Base-by-base conservation (phyloP, 139 green algal genomes). In the Chlamydomonas sp. region DNA sequence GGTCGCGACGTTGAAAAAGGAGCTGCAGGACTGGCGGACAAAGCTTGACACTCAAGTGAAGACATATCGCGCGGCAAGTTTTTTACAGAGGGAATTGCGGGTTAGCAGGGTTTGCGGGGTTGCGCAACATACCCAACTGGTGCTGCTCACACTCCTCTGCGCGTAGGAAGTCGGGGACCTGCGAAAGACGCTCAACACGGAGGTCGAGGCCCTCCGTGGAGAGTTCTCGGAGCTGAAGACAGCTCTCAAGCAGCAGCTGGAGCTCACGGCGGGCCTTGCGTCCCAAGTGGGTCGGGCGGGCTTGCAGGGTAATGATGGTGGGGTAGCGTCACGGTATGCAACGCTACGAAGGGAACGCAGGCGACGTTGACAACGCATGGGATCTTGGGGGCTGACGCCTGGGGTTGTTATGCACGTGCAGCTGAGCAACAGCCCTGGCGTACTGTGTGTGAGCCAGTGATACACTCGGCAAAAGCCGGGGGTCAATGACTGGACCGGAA, bases 1-100 rank as follows among this genome's bases (percentile, higher is more conserved):
- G 84, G 94, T 95, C 17, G 76, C 91, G 6, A 90, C 82, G 18
- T 76, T 96, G 58, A 96, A 96, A 82, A 92, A 92, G 74, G 94
- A 95, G 79, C 85, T 96, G 18, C 85, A 91, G 49, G 94, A 96
- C 76, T 96, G 94, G 94, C 76, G 94, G 0, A 78, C 73, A 31
- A 95, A 95, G 84, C 88, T 96, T 61, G 94, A 95, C 63, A 87
- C 80, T 1, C 92, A 96, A 78, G 94, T 96, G 1, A 93, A 93
- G 69, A 88, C 86, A 0, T 96, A 96, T 78, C 86, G 91, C 2
- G 80, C 81, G 63, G 92, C 93, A 64, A 61, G 82, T 83, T 15
- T 5, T 3, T 67, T 8, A 16, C 16, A 31, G 68, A 7, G 15
- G 6, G 68, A 4, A 31, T 7, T 31, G n/a, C 12, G 4, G 15